Base-by-base conservation (phyloP, 1,139 yeast species). In the Yamadazyma atmosphaerica region DNA sequence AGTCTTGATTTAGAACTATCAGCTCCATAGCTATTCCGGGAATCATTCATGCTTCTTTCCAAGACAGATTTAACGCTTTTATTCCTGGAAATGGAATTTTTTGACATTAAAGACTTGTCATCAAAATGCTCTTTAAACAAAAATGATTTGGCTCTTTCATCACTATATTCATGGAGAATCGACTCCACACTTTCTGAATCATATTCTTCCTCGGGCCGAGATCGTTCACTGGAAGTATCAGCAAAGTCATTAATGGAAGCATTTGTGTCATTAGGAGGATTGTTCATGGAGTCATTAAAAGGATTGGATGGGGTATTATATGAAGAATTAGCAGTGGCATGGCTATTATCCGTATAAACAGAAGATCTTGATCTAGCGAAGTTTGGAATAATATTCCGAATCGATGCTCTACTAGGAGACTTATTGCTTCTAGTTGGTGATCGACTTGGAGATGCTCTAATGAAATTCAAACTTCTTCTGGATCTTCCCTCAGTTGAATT, bases 171-270 rank as follows among this genome's bases (percentile, higher is more conserved):
- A 27, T 61, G 58, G 6, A 67, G 51, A 5, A 66, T 53, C 16
- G 67, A 61, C 41, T 63, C 62, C 4, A 65, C 56, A 12, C 70
- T 63, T 22, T 63, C 71, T 1, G 61, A 54, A 38, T 61, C 65
- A 26, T 51, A 46, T 12, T 43, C 38, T 12, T 28, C 46, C 23
- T 49, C 51, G 7, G 35, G 33, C 19, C 39, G 36, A 11, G 28
- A 25, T 11, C 29, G 16, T 9, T 56, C 56, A 9, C 65, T 59
- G 1, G 69, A 57, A 10, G 74, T 65, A 47, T 70, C 76, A 13
- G 75, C 76, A 47, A 70, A 68, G 38, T 69, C 75, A 11, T 58
- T 66, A 12, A 65, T 40, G 2, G 64, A 56, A 13, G 61, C 31
- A 8, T 28, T 17, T 7, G 25, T 31, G 17, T 29, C 32, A 17